Evolutionary conservation across 805 yeast genomes (phyloP), one percentile per base, ranked within the genome.

Genomic region (Saccharomycopsis oosterbeekiorum): DNA sequence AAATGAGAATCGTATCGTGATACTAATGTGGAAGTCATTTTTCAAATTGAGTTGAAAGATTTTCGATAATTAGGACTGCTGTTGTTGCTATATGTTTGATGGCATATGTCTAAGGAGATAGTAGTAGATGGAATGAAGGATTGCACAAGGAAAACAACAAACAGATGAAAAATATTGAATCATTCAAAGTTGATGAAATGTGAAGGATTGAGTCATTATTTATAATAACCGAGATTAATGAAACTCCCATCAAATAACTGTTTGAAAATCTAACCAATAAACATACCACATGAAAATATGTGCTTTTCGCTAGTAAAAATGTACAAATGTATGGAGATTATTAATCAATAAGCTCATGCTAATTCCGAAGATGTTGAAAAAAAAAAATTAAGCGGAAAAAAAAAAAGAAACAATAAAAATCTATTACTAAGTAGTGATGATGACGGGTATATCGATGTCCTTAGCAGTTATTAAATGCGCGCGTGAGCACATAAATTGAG

Each of bases 1-100:
- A 62, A 43, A 21, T 37, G 39, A 4, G 55, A 40, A 21, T 62
- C 64, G 53, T 62, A 62, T n/a, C n/a, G 19, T 11, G 53, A 47
- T 5, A 47, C 53, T 10, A 47, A 26, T 21, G 53, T 47, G 29
- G 53, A 47, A 4, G 29, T 15, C 53, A 47, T 47, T 10, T 21
- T 42, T 29, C 34, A 29, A 29, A 29, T 29, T 3, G 34, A 6
- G 34, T 29, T 29, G 34, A 29, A 29, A 4, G 34, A 29, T 29
- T 29, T 29, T 29, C 34, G 34, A 29, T 29, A 29, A n/a, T n/a
- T n/a, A n/a, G n/a, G 34, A 29, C 34, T 29, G 34, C 34, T 29
- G 6, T 29, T 29, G 34, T 4, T 29, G 34, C 34, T 29, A 29
- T 29, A 29, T 29, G 34, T 29, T 29, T 29, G 34, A 29, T 29